Percentiles rank a stretch among this genome's conserved stretches.
Evolutionary conservation across 129 eudicot genomes (phyloP).

Genomic region (Centrapalus pauciflorus): DNA sequence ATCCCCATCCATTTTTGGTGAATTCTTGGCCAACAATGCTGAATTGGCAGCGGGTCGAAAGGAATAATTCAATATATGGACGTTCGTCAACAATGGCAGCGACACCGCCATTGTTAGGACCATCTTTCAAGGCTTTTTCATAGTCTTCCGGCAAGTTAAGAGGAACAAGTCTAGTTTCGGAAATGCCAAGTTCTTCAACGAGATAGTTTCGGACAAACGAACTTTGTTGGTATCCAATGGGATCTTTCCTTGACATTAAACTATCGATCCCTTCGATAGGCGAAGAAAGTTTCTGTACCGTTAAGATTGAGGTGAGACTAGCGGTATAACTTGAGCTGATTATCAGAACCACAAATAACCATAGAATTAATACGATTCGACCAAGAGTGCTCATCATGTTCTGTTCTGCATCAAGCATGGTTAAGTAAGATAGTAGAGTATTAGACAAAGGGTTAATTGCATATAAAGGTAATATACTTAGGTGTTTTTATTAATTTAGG

Average conservation of each 20-base stretch:
- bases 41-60: slow-evolving; percentile 61
- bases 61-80: slow-evolving; percentile 64
- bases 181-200: slow-evolving; percentile 46
- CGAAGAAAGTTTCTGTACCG: slow-evolving; percentile 66
- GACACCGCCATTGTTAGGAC: slow-evolving; percentile 67
- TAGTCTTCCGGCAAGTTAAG: slow-evolving; percentile 54
- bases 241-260: slow-evolving; percentile 40
- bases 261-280: slow-evolving; percentile 62
- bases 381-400: slow-evolving; percentile 60
- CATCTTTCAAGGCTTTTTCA: slow-evolving; percentile 50
- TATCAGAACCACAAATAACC: slow-evolving; percentile 70
- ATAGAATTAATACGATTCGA: slow-evolving; percentile 46
- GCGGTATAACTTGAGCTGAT: slow-evolving; percentile 75
- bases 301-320: slow-evolving; percentile 67
- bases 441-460: no score
- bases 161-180: slow-evolving; percentile 54
- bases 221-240: slow-evolving; percentile 62
- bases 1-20: slow-evolving; percentile 89
- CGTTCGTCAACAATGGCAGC: slow-evolving; percentile 81
- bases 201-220: slow-evolving; percentile 58
- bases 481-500: no score
- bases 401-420: slow-evolving; percentile 43
- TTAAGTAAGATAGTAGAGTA: neutral
- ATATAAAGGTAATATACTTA: no score
- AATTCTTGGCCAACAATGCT: slow-evolving; percentile 74